These are phyloP conservation scores for Orbilia brochopaga DNA, from an alignment of 2,329 filamentous ascomycete genomes.

Conservation along the genomic window DNA sequence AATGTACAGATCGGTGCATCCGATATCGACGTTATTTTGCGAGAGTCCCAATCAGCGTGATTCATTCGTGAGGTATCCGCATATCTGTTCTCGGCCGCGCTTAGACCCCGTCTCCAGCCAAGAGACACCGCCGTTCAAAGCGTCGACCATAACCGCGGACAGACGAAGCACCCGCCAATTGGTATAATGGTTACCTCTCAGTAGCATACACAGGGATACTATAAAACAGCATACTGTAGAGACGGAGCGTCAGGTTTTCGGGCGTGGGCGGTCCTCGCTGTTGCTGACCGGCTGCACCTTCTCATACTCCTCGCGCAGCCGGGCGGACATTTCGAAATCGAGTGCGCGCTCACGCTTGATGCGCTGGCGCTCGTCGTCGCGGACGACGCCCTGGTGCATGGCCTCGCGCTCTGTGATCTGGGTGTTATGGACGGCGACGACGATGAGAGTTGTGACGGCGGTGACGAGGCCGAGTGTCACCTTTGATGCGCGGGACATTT, in stretches of 20 bases:
- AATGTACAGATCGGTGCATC: conserved; percentile 25
- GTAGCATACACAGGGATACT: no score
- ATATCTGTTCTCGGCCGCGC: no score
- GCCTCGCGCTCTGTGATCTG: conserved; percentile 83
- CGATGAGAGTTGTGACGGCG: conserved; percentile 74
- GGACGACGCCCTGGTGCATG: conserved; percentile 93
- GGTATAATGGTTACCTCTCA: no score
- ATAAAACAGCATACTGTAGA: no score
- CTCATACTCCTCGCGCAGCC: conserved; percentile 85
- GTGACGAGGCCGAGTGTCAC: conserved; percentile 80
- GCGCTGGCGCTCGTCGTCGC: conserved; percentile 92
- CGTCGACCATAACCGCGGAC: no score
- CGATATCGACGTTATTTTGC: no score
- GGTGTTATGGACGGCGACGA: conserved; percentile 86
- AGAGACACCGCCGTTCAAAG: no score
- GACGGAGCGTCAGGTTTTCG: conserved; percentile 11
- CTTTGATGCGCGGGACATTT: conserved; percentile 90
- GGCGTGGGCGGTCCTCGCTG: conserved; percentile 56
- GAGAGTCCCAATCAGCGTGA: no score
- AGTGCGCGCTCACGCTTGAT: conserved; percentile 87
- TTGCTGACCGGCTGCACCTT: conserved; percentile 76
- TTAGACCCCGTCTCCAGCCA: no score
- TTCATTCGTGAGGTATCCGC: no score
- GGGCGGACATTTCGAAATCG: conserved; percentile 90
- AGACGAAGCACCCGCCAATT: no score